A percentile compares a stretch with the other conserved stretches of the same genome.
Conservation (phyloP, 2,329 filamentous ascomycete genomes). For the Fusarium equiseti region DNA sequence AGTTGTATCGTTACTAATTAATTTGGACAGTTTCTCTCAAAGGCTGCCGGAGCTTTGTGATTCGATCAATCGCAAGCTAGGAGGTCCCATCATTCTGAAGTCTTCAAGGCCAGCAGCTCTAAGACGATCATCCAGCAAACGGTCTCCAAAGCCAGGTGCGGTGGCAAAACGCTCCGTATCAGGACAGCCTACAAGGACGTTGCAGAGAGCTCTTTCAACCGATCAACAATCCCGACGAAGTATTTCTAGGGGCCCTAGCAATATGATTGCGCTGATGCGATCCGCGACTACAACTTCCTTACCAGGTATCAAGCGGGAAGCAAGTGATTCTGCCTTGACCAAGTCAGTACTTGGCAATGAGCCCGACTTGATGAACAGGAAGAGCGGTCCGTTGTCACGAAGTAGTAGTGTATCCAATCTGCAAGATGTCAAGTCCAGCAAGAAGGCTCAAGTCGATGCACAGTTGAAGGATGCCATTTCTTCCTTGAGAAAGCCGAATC, state of each 20-base stretch:
- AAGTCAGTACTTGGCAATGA: slow-evolving; percentile 62
- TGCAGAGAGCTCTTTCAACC: slow-evolving; percentile 73
- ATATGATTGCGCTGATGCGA: slow-evolving; percentile 72
- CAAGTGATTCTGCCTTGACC: slow-evolving; percentile 68
- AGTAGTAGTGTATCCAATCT: slow-evolving; percentile 63
- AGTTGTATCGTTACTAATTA: slow-evolving; percentile 54
- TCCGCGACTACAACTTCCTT: slow-evolving; percentile 74
- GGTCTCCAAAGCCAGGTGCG: slow-evolving; percentile 64
- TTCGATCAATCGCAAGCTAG: slow-evolving; percentile 79
- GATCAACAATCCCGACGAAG: slow-evolving; percentile 67
- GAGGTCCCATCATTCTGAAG: slow-evolving; percentile 74
- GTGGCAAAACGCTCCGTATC: slow-evolving; percentile 61
- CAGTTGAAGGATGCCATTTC: slow-evolving; percentile 81
- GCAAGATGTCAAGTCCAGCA: slow-evolving; percentile 70
- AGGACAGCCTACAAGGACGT: slow-evolving; percentile 60
- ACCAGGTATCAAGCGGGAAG: slow-evolving; percentile 75
- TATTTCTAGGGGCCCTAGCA: slow-evolving; percentile 68
- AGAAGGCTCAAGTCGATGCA: slow-evolving; percentile 75
- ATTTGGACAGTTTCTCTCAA: slow-evolving; percentile 72
- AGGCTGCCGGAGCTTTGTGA: slow-evolving; percentile 79
- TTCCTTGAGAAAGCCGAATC: slow-evolving; percentile 80
- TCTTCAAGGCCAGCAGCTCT: slow-evolving; percentile 63
- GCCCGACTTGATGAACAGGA: slow-evolving; percentile 56
- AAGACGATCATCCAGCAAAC: slow-evolving; percentile 58
- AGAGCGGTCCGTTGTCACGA: slow-evolving; percentile 52